These are phyloP conservation scores for Chalaropsis ovoidea DNA, from an alignment of 2,329 filamentous ascomycete genomes.

Conservation along the genomic window DNA sequence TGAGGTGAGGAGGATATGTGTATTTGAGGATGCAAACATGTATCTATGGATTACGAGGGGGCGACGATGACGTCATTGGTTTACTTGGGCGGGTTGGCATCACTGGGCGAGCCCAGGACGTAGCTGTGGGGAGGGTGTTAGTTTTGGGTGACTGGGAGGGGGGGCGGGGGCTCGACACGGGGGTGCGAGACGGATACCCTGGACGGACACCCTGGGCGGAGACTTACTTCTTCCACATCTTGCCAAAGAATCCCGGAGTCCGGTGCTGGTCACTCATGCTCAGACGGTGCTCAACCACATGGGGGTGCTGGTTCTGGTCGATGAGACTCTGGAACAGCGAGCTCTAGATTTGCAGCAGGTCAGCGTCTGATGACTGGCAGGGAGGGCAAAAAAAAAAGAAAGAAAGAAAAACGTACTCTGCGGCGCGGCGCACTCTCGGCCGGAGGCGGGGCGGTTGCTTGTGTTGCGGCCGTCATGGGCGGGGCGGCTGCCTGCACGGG, in stretches of 20 bases:
- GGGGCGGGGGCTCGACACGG: too few species aligned
- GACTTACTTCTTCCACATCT: slow-evolving; percentile 48
- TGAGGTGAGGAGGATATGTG: slow-evolving; percentile 13
- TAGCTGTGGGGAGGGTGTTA: neutral
- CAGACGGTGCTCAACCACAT: slow-evolving; percentile 41
- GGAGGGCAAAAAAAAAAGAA: neutral
- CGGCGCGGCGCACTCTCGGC: neutral
- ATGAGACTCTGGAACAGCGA: slow-evolving; percentile 41
- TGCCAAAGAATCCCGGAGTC: slow-evolving; percentile 41
- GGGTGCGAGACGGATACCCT: too few species aligned
- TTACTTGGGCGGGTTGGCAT: slow-evolving; percentile 29
- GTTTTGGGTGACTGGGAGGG: neutral
- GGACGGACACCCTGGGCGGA: too few species aligned
- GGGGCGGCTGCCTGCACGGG: neutral
- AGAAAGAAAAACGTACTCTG: neutral
- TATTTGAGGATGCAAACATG: neutral
- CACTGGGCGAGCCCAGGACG: slow-evolving; percentile 33
- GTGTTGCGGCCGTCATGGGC: neutral
- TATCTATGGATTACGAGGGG: slow-evolving; percentile 3
- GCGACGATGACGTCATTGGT: neutral
- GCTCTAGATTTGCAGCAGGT: slow-evolving; percentile 1
- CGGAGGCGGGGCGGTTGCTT: neutral
- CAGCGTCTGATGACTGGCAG: neutral
- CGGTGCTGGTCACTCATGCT: slow-evolving; percentile 47
- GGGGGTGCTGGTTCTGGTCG: slow-evolving; percentile 41